Evolutionary conservation across 257 asterid genomes (phyloP).

Genomic region (Echites panduratus): DNA sequence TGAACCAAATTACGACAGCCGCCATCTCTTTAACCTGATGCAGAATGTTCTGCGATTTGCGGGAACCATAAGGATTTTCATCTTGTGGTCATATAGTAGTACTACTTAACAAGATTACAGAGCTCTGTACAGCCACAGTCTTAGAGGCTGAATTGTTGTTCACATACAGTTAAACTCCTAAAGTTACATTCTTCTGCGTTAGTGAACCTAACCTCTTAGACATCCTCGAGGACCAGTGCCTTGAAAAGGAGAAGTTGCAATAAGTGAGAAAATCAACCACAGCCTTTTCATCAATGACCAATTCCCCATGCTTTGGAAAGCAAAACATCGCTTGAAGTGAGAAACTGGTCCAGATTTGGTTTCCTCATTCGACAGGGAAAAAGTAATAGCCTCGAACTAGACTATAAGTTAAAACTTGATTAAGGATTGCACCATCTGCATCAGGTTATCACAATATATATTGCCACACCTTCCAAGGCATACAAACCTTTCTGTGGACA

Average conservation of each 20-base stretch:
- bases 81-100: slow-evolving; percentile 4
- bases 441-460: background rate
- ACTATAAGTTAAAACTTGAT: background rate
- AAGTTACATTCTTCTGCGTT: slow-evolving; percentile 1
- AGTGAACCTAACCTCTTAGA: slow-evolving; percentile 1
- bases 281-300: slow-evolving; percentile 3
- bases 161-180: background rate
- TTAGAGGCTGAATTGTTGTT: slow-evolving; percentile 5
- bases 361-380: slow-evolving; percentile 5
- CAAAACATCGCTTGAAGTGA: slow-evolving; percentile 2
- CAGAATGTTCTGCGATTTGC: background rate
- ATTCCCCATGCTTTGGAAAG: background rate
- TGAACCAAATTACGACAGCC: background rate
- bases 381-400: slow-evolving; percentile 6
- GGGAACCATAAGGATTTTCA: slow-evolving; percentile 10
- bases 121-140: background rate
- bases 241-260: slow-evolving; percentile 1
- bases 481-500: background rate
- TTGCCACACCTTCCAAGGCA: slow-evolving; percentile 1
- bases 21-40: background rate
- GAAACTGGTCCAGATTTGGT: background rate
- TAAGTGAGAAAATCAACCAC: background rate
- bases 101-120: slow-evolving; percentile 1
- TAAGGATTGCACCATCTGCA: slow-evolving; percentile 1
- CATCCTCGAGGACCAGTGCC: slow-evolving; percentile 8